Conservation (phyloP, 768 basidiomycete genomes). For the Boletus edulis region DNA sequence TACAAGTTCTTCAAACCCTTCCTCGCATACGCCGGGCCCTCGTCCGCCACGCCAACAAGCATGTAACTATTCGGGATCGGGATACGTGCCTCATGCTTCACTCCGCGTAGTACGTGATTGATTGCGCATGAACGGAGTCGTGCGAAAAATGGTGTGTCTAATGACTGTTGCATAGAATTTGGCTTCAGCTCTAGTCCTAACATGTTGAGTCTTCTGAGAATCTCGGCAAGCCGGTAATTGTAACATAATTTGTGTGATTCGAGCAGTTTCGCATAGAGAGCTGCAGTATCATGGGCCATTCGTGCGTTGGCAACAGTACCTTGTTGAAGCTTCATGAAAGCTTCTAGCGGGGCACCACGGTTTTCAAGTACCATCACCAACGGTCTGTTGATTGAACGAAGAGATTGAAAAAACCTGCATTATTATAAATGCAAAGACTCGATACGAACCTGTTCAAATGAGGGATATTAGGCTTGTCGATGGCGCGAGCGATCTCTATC, state of each 20-base stretch:
- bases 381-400: conserved; percentile 43
- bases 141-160: conserved; percentile 57
- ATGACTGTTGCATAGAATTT: conserved; percentile 28
- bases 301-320: conserved; percentile 52
- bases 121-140: conserved; percentile 59
- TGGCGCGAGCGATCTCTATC: conserved; percentile 72
- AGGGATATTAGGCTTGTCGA: conserved; percentile 55
- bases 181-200: conserved; percentile 48
- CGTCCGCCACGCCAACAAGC: conserved; percentile 81
- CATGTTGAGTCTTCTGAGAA: conserved; percentile 49
- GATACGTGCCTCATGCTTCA: conserved; percentile 77
- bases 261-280: conserved; percentile 48
- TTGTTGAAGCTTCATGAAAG: conserved; percentile 63
- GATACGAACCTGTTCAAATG: conserved; percentile 74
- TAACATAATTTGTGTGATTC: conserved; percentile 44
- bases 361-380: conserved; percentile 80
- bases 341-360: conserved; percentile 56
- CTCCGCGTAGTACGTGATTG: conserved; percentile 63
- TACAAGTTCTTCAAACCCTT: conserved; percentile 54
- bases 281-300: conserved; percentile 58
- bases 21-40: conserved; percentile 61
- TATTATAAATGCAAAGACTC: neutral
- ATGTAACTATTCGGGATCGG: conserved; percentile 64
- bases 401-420: neutral
- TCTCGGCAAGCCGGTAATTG: conserved; percentile 47